A percentile compares a stretch with the other conserved stretches of the same genome.
Evolutionary conservation across 345 rosid genomes (phyloP).

Genomic region (Excoecaria cochinchinensis): DNA sequence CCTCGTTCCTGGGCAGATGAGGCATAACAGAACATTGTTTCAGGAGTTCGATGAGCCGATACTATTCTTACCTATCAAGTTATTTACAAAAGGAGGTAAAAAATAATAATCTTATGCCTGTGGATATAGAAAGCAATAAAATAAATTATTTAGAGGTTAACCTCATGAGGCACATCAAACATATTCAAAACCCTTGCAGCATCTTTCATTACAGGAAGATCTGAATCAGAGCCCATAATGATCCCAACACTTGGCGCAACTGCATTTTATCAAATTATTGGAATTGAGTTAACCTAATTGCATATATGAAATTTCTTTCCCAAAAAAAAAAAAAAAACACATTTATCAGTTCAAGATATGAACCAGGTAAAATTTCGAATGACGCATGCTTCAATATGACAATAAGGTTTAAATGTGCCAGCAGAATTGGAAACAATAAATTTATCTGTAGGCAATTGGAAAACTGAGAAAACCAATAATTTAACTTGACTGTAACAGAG

Average conservation of each 20-base stretch:
- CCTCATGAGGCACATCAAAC: conserved; percentile 83
- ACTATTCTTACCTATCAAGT: conserved; percentile 63
- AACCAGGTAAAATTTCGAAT: not conserved
- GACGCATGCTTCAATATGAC: not conserved
- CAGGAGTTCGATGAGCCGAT: conserved; percentile 94
- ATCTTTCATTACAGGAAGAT: conserved; percentile 96
- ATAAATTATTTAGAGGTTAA: conserved; percentile 15
- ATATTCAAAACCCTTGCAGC: conserved; percentile 63
- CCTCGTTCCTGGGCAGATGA: conserved; percentile 66
- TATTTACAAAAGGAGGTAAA: not conserved
- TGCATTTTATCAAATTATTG: conserved; percentile 35
- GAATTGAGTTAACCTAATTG: conserved; percentile 9
- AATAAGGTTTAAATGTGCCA: not conserved
- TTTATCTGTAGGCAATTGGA: not conserved
- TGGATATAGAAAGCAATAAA: not conserved
- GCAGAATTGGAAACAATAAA: not conserved
- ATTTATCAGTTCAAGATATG: not conserved
- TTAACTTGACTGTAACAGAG: not conserved
- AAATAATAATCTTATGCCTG: not conserved
- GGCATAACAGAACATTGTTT: conserved; percentile 84
- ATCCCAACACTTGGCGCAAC: conserved; percentile 75
- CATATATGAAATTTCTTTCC: not conserved
- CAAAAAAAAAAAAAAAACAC: not conserved
- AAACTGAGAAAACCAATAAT: not conserved
- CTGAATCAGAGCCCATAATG: conserved; percentile 95